Evolutionary conservation across 257 asterid species (phyloP).

Genomic region (Lycium barbarum): DNA sequence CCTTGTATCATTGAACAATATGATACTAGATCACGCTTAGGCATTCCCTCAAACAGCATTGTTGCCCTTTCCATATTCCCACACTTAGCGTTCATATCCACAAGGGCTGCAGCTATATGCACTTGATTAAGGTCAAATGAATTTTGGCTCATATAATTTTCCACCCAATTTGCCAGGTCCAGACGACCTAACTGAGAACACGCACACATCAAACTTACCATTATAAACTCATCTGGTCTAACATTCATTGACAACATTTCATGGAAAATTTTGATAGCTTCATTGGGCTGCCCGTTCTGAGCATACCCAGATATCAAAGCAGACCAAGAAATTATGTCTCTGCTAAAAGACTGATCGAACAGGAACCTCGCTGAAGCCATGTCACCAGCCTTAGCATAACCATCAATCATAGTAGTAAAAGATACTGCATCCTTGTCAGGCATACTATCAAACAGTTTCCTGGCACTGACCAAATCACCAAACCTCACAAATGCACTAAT

Average conservation of each 20-base stretch:
- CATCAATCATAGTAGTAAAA: conserved; percentile 67
- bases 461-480: conserved; percentile 64
- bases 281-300: conserved; percentile 67
- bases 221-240: conserved; percentile 67
- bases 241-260: conserved; percentile 52
- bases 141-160: conserved; percentile 49
- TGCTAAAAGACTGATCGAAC: conserved; percentile 54
- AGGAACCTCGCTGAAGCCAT: conserved; percentile 69
- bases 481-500: conserved; percentile 57
- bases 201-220: conserved; percentile 82
- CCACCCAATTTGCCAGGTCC: conserved; percentile 71
- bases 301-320: conserved; percentile 73
- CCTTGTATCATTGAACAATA: conserved; percentile 85
- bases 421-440: conserved; percentile 56
- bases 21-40: conserved; percentile 58
- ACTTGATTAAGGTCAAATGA: conserved; percentile 46
- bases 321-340: conserved; percentile 77
- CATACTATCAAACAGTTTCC: conserved; percentile 62
- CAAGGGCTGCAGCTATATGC: conserved; percentile 68
- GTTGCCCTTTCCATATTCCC: conserved; percentile 78
- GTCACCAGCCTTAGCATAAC: conserved; percentile 72
- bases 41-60: conserved; percentile 57
- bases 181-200: conserved; percentile 72
- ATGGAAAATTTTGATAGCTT: conserved; percentile 57
- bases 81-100: conserved; percentile 82